Base-by-base conservation (phyloP, 2,329 filamentous ascomycete genomes). In the Colletotrichum simmondsii region DNA sequence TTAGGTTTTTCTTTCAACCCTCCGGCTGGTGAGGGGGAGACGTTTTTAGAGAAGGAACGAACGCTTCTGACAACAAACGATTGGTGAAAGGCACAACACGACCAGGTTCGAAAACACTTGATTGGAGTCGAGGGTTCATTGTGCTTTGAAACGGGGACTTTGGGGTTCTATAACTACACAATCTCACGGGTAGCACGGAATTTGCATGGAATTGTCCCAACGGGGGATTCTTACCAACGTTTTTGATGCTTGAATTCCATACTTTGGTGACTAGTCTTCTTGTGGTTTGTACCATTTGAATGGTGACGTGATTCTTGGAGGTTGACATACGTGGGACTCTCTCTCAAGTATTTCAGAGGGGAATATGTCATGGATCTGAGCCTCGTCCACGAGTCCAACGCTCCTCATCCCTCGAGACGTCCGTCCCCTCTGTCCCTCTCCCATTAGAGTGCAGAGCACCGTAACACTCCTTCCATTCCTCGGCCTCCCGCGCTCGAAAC, bases 101-200 rank as follows among this genome's bases (percentile, higher is more conserved):
- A 72, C 68, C 69, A 72, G 65, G 59, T 68, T 68, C 68, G 57
- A 42, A 42, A 63, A 42, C 59, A 42, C 59, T 52, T 60, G 65
- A 71, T 71, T 46, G 74, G 74, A 75, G 74, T 75, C 72, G 74
- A 75, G 74, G 69, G 74, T 75, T 73, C 69, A 74, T 74, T 75
- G 72, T 75, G 74, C 72, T 73, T 75, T 74, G 65, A 74, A 72
- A 68, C 32, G 32, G 72, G 37, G 37, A 42, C 74, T 49, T 42
- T 75, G 74, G 74, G 74, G 74, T 75, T 75, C 74, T 75, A 70
- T 72, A 75, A 75, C 74, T 73, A 73, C 73, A 76, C 69, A 72
- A 73, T 76, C 73, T 74, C 70, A 35, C 32, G 32, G 74, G 74
- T 75, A 75, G 74, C 74, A 76, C 74, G 75, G 75, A 75, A 76